Evolutionary conservation across 2,329 filamentous ascomycete species (phyloP).

Genomic region (Mycosphaerella arachidis): DNA sequence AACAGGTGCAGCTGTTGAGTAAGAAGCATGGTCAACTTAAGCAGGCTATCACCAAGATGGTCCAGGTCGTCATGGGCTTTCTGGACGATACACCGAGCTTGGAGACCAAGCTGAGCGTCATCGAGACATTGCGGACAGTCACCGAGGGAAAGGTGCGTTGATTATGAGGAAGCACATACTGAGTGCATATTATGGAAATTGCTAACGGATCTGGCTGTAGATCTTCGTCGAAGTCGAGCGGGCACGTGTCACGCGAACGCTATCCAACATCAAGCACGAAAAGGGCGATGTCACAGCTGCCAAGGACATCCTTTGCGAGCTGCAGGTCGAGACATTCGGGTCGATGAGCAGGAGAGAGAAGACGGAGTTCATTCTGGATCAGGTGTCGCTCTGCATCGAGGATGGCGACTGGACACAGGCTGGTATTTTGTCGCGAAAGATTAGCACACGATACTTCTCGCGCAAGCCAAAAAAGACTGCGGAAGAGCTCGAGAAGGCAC

Average conservation of each 20-base stretch:
- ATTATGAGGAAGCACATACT: not conserved
- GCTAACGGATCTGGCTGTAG: conserved; percentile 37
- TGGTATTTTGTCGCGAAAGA: conserved; percentile 89
- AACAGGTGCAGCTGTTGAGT: conserved; percentile 90
- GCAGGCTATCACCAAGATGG: conserved; percentile 98
- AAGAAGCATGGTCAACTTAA: conserved; percentile 99
- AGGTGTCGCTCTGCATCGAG: conserved; percentile 92
- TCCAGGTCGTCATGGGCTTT: conserved; percentile 91
- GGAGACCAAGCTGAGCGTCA: conserved; percentile 86
- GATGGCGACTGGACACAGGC: conserved; percentile 95
- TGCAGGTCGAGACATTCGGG: conserved; percentile 98
- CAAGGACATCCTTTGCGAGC: conserved; percentile 88
- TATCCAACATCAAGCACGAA: conserved; percentile 95
- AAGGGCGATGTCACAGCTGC: conserved; percentile 89
- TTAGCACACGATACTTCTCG: conserved; percentile 87
- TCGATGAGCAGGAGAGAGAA: conserved; percentile 97
- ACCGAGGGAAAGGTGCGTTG: conserved; percentile 81
- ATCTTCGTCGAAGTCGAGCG: conserved; percentile 99
- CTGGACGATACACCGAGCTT: conserved; percentile 77
- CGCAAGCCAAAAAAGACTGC: conserved; percentile 86
- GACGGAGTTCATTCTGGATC: conserved; percentile 96
- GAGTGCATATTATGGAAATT: not conserved
- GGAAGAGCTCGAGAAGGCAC: conserved; percentile 85
- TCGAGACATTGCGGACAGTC: conserved; percentile 91
- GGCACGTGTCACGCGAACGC: conserved; percentile 86